A percentile compares a stretch with the other conserved stretches of the same genome.
Conservation (phyloP, 192 early-diverging fungal genomes). For the Backusella morwellensis region DNA sequence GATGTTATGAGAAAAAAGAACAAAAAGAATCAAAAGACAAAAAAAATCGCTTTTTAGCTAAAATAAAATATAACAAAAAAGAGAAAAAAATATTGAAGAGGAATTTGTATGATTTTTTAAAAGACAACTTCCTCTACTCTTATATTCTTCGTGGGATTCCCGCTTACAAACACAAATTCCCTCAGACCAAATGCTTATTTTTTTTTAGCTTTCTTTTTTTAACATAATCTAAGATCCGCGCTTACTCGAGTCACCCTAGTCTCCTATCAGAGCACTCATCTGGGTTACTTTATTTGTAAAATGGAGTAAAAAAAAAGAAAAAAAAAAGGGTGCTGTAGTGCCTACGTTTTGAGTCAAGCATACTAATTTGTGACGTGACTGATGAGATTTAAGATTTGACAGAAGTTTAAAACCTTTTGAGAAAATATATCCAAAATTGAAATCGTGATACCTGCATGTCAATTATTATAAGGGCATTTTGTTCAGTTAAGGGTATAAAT, state of each 20-base stretch:
- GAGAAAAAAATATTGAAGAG: neutral
- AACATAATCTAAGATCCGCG: conserved; percentile 1
- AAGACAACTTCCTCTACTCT: neutral
- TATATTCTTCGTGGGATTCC: neutral
- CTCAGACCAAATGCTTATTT: neutral
- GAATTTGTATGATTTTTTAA: neutral
- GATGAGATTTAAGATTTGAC: neutral
- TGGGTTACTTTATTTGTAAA: neutral
- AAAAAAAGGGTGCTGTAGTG: neutral
- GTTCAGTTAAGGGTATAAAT: neutral
- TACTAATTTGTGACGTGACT: neutral
- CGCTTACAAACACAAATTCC: conserved; percentile 6
- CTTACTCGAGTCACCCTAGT: neutral
- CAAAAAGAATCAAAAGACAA: neutral
- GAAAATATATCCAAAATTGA: neutral
- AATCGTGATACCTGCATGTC: conserved; percentile 1
- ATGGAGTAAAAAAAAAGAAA: neutral
- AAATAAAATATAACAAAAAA: neutral
- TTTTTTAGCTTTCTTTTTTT: neutral
- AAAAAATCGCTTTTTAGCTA: neutral
- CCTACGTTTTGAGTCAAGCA: neutral
- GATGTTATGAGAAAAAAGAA: neutral
- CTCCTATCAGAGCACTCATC: conserved; percentile 1
- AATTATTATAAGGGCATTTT: neutral
- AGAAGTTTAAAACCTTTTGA: neutral